phyloP scores from a whole-genome alignment of 768 basidiomycete species.

The Erythrobasidium yunnanense region DNA sequence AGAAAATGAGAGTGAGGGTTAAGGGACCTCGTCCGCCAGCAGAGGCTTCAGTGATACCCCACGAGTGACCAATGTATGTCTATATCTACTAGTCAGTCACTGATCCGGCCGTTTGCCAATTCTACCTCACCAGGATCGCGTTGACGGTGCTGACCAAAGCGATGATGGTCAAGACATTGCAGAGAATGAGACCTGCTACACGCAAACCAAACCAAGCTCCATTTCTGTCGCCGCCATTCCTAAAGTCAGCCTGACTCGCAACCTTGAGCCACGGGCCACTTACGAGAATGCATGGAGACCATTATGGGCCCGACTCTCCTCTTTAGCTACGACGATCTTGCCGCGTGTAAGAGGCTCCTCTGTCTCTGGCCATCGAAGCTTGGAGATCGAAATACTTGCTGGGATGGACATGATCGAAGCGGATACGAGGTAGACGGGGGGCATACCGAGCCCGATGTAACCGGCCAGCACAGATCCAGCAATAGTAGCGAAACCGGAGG shows the following conservation, averaged over 20 bases:
- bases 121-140: slow-evolving; percentile 64
- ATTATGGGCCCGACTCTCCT: slow-evolving; percentile 57
- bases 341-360: slow-evolving; percentile 81
- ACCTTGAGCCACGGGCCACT: slow-evolving; percentile 68
- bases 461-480: slow-evolving; percentile 79
- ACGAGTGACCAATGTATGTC: slow-evolving; percentile 47
- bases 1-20: slow-evolving; percentile 70
- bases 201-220: slow-evolving; percentile 42
- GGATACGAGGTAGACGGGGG: slow-evolving; percentile 49
- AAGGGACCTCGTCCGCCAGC: slow-evolving; percentile 57
- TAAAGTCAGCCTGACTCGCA: slow-evolving; percentile 71
- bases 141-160: slow-evolving; percentile 71
- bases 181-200: slow-evolving; percentile 28
- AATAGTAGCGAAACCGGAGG: slow-evolving; percentile 69
- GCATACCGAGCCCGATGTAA: slow-evolving; percentile 52
- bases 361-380: slow-evolving; percentile 69
- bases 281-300: slow-evolving; percentile 79
- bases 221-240: no score
- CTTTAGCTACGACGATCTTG: slow-evolving; percentile 66
- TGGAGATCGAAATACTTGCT: slow-evolving; percentile 82
- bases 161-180: slow-evolving; percentile 70
- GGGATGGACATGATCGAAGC: slow-evolving; percentile 92
- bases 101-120: no score
- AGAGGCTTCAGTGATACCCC: slow-evolving; percentile 46
- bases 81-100: no score